A percentile compares a stretch with the other conserved stretches of the same genome.
phyloP scores from a whole-genome alignment of 139 green algal species.

The Desmodesmus armatus region DNA sequence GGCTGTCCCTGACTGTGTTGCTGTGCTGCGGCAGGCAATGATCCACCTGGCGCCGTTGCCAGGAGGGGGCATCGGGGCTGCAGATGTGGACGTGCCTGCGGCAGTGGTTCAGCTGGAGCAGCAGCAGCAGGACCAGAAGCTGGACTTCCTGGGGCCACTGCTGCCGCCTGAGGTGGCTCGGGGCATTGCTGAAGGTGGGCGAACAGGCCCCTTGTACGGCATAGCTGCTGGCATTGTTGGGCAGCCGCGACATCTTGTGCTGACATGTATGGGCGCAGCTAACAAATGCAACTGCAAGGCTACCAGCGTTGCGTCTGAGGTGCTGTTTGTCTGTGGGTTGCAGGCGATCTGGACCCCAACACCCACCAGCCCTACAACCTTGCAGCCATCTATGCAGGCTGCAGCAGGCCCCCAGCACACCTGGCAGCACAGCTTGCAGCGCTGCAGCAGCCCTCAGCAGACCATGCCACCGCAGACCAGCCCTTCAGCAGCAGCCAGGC shows the following conservation, averaged over 20 bases:
- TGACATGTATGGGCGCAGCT: not conserved
- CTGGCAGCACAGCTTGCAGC: constrained; percentile 24
- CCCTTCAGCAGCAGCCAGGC: constrained; percentile 19
- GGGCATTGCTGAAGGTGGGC: constrained; percentile 75
- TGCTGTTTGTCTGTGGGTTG: not conserved
- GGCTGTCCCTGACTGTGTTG: not conserved
- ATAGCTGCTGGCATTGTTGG: not conserved
- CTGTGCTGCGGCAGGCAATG: constrained; percentile 32
- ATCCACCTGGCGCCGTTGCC: constrained; percentile 82
- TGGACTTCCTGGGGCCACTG: constrained; percentile 84
- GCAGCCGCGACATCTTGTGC: not conserved
- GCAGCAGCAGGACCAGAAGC: constrained; percentile 48
- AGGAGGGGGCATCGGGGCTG: constrained; percentile 54
- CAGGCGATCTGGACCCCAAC: constrained; percentile 62
- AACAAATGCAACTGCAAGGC: not conserved
- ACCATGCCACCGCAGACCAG: not conserved
- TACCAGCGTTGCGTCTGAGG: not conserved
- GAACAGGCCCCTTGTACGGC: not conserved
- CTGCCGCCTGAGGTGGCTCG: constrained; percentile 66
- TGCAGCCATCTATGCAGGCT: constrained; percentile 58
- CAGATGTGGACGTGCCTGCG: constrained; percentile 64
- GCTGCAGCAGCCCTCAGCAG: not conserved
- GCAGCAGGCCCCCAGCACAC: constrained; percentile 37
- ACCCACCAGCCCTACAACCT: constrained; percentile 65
- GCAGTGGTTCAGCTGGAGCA: constrained; percentile 56